These are phyloP conservation scores for Uncinocarpus reesii DNA, from an alignment of 2,329 filamentous ascomycete genomes.

Conservation along the genomic window DNA sequence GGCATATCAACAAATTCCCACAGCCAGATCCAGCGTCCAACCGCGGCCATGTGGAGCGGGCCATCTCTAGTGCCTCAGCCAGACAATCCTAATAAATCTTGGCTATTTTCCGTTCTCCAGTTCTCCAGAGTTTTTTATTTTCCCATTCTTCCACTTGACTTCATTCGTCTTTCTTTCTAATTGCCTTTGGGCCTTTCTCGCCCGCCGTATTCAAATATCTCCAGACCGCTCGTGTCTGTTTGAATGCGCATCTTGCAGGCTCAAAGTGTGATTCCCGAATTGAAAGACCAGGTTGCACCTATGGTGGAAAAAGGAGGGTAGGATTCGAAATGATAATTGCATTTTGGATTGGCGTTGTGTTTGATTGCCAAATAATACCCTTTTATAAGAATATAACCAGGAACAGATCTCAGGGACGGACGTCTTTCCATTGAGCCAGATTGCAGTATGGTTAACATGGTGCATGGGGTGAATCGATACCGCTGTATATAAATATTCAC, in stretches of 20 bases:
- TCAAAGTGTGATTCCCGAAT: background rate
- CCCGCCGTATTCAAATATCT: background rate
- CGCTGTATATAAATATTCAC: background rate
- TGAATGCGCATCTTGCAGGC: background rate
- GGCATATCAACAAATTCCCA: background rate
- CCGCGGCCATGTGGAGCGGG: constrained; percentile 2
- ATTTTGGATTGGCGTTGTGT: background rate
- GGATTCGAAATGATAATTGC: background rate
- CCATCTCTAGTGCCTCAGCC: background rate
- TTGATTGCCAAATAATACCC: background rate
- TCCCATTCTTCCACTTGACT: background rate
- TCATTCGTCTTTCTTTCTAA: background rate
- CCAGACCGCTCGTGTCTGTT: background rate
- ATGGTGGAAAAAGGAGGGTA: background rate
- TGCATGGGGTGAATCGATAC: background rate
- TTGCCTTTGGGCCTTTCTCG: background rate
- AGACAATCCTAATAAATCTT: constrained; percentile 11
- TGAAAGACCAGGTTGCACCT: background rate
- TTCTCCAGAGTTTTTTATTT: background rate
- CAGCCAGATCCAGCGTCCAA: background rate
- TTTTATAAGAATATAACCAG: background rate
- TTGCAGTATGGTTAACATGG: background rate
- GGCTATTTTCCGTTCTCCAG: constrained; percentile 5
- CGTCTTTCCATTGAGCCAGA: background rate
- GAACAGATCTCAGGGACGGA: background rate